Conservation (phyloP, 495 filamentous ascomycete species). For the Aspergillus saccharolyticus region DNA sequence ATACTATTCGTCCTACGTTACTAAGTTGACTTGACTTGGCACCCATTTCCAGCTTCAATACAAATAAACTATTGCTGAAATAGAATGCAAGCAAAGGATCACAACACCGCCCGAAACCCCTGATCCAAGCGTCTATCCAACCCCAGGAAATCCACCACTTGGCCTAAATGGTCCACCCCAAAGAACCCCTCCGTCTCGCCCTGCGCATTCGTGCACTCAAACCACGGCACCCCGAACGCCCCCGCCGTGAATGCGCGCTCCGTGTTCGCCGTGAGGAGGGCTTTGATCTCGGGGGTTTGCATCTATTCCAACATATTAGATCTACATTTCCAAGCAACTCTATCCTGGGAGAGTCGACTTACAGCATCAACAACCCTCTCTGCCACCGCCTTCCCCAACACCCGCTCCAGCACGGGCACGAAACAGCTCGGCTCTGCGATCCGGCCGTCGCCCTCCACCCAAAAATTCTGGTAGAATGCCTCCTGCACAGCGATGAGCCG, state of each 20-base stretch:
- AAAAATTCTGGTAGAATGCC: conserved; percentile 52
- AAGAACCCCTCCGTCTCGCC: conserved; percentile 62
- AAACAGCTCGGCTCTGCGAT: conserved; percentile 50
- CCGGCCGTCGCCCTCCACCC: conserved; percentile 45
- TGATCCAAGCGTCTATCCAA: conserved; percentile 37
- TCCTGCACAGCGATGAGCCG: conserved; percentile 43
- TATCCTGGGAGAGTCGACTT: conserved; percentile 10
- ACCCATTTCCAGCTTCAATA: too few relatives aligned
- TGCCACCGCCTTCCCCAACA: conserved; percentile 48
- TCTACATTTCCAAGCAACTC: background rate
- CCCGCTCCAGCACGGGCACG: conserved; percentile 34
- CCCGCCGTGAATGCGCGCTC: conserved; percentile 53
- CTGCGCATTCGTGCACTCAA: conserved; percentile 55
- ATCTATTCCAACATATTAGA: conserved; percentile 23
- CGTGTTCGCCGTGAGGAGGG: conserved; percentile 49
- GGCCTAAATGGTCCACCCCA: conserved; percentile 65
- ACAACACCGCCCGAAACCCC: conserved; percentile 30
- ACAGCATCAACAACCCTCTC: conserved; percentile 37
- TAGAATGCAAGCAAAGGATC: background rate
- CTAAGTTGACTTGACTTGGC: too few relatives aligned
- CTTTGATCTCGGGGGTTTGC: conserved; percentile 47
- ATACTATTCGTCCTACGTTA: too few relatives aligned
- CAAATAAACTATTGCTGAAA: too few relatives aligned
- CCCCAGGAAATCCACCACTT: conserved; percentile 57
- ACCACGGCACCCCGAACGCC: conserved; percentile 71